A percentile compares a stretch with the other conserved stretches of the same genome.
These are phyloP conservation scores for Castanopsis chinensis DNA, from an alignment of 306 rosid genomes.

Conservation along the genomic window DNA sequence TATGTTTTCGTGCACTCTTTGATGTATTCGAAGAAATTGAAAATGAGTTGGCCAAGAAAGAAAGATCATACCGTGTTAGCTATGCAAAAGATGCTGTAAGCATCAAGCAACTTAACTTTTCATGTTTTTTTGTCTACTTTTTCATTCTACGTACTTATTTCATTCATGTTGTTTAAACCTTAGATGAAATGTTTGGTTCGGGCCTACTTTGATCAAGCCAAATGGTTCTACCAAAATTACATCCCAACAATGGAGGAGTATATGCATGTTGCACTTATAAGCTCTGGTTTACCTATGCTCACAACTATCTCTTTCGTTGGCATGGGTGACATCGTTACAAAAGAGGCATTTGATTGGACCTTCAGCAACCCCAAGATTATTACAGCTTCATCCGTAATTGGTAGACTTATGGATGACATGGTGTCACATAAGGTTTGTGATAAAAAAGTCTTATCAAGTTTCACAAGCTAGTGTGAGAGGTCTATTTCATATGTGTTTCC, in stretches of 20 bases:
- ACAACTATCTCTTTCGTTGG: slow-evolving; percentile 3
- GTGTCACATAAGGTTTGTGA: slow-evolving; percentile 42
- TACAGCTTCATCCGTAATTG: slow-evolving; percentile 8
- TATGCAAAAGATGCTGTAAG: slow-evolving; percentile 30
- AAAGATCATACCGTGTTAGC: not conserved
- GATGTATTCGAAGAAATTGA: slow-evolving; percentile 27
- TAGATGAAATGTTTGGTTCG: too few relatives aligned
- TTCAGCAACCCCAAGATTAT: slow-evolving; percentile 23
- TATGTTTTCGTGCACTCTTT: not conserved
- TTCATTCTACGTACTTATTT: too few relatives aligned
- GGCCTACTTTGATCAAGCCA: too few relatives aligned
- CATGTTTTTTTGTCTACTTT: too few relatives aligned
- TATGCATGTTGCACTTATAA: slow-evolving; percentile 4
- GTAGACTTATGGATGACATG: slow-evolving; percentile 29
- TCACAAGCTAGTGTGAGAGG: too few relatives aligned
- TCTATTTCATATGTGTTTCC: too few relatives aligned
- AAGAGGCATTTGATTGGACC: slow-evolving; percentile 37
- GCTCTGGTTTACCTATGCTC: not conserved
- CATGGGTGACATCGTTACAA: slow-evolving; percentile 17
- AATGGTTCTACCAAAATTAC: not conserved
- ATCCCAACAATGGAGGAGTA: slow-evolving; percentile 41
- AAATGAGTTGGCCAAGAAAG: slow-evolving; percentile 18
- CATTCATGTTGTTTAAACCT: too few relatives aligned
- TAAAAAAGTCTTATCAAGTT: too few relatives aligned
- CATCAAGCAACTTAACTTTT: too few relatives aligned